Evolutionary conservation across 1,139 yeast species (phyloP).

Genomic region (Insectozyma bohioensis): DNA sequence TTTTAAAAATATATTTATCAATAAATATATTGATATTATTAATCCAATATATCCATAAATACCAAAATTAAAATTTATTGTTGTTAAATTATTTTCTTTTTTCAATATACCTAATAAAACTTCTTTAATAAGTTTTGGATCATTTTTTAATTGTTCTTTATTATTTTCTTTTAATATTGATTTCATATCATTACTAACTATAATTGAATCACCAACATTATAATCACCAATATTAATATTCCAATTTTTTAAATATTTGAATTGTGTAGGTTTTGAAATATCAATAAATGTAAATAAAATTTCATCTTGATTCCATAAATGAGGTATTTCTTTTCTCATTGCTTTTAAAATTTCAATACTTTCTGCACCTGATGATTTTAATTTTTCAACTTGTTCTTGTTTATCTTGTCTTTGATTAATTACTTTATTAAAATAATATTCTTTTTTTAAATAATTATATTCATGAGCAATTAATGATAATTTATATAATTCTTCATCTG

Average conservation of each 20-base stretch:
- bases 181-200: conserved; percentile 32
- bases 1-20: conserved; percentile 8
- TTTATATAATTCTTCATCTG: conserved; percentile 40
- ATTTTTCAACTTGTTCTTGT: conserved; percentile 35
- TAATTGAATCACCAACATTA: conserved; percentile 44
- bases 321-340: conserved; percentile 50
- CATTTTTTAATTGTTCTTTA: conserved; percentile 25
- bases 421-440: conserved; percentile 42
- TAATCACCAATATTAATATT: conserved; percentile 32
- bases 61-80: conserved; percentile 43
- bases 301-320: conserved; percentile 42
- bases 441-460: conserved; percentile 46
- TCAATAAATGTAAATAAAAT: conserved; percentile 55
- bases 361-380: conserved; percentile 45
- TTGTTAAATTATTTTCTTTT: conserved; percentile 30
- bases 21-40: conserved; percentile 14
- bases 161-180: too few species aligned
- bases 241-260: conserved; percentile 43
- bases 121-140: conserved; percentile 27
- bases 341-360: conserved; percentile 41
- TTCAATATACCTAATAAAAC: conserved; percentile 36
- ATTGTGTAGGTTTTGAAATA: conserved; percentile 31
- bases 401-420: conserved; percentile 42
- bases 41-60: conserved; percentile 41
- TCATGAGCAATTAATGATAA: conserved; percentile 55